Base-by-base conservation (phyloP, 169 alveolate species). In the Besnoitia besnoiti region DNA sequence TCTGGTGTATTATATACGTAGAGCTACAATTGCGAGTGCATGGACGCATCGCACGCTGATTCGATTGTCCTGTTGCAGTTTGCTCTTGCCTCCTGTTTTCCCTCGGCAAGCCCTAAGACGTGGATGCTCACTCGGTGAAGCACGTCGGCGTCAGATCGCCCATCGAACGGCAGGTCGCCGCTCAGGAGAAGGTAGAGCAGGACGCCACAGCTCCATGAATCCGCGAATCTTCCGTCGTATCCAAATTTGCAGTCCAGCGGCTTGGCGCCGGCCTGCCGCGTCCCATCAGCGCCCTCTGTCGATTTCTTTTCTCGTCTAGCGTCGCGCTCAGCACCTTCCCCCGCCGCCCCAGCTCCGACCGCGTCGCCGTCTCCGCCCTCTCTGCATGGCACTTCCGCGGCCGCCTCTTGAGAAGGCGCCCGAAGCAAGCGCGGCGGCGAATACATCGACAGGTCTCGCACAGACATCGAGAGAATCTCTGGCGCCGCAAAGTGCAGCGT, bases 181-280 rank as follows among this genome's bases (percentile, higher is more conserved):
- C 88, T 61, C 50, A 91, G 91, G 33, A 91, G 87, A 30, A 91
- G 89, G 35, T 91, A 85, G 44, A 82, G 62, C 89, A 91, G 80
- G 35, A 91, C 90, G 84, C 94, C 94, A 39, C 91, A 82, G 49
- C 91, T 84, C 94, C 94, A 90, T 24, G 93, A 85, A 85, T 90
- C 93, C 21, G 90, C 93, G 27, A 51, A 85, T 27, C 77, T 62
- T 42, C 90, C 93, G 35, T 90, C 93, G 46, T 90, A 90, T 14
- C 90, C 90, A 14, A 27, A 24, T 47, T 27, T 37, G 39, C 55
- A 21, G n/a, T n/a, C n/a, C n/a, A n/a, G n/a, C n/a, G n/a, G n/a
- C n/a, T n/a, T n/a, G n/a, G n/a, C n/a, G n/a, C n/a, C 67, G 67
- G 67, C 67, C 24, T 16, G 67, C n/a, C 67, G 14, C 14, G n/a